Percentiles rank a stretch among this genome's conserved stretches.
These are phyloP conservation scores for Musa balbisiana DNA, from an alignment of 202 grass and related monocot species.

Conservation along the genomic window DNA sequence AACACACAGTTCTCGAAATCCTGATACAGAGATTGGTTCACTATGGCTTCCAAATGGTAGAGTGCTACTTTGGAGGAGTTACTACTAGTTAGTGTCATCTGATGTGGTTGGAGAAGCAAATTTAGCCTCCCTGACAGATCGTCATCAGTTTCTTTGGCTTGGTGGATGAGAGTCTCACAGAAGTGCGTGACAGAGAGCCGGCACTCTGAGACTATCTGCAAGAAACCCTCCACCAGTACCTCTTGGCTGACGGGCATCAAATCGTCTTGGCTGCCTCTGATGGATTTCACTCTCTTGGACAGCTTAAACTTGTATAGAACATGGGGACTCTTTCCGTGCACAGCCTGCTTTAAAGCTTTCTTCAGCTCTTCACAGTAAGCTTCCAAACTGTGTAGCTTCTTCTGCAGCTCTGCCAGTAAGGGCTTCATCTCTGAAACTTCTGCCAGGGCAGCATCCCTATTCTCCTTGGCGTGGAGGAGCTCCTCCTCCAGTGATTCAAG, in stretches of 20 bases:
- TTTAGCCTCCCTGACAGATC: not conserved
- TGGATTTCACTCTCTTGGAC: not conserved
- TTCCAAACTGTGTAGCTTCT: not conserved
- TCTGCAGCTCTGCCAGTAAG: not conserved
- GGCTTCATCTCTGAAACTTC: not conserved
- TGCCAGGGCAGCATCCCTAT: not conserved
- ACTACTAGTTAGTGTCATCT: not conserved
- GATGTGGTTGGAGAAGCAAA: not conserved
- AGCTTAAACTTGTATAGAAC: not conserved
- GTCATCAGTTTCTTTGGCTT: not conserved
- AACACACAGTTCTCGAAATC: constrained; percentile 9
- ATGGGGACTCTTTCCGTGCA: not conserved
- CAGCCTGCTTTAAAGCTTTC: not conserved
- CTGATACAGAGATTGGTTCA: constrained; percentile 1
- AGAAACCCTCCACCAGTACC: constrained; percentile 8
- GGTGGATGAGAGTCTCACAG: not conserved
- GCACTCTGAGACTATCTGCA: constrained; percentile 1
- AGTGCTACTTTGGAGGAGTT: not conserved
- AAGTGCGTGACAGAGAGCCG: not conserved
- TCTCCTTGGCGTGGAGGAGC: not conserved
- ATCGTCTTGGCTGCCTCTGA: not conserved
- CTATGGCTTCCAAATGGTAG: not conserved
- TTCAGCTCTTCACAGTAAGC: not conserved
- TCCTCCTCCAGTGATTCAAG: not conserved
- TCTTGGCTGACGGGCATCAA: not conserved